phyloP scores from a whole-genome alignment of 495 filamentous ascomycete species.

The Penicillium silybi region DNA sequence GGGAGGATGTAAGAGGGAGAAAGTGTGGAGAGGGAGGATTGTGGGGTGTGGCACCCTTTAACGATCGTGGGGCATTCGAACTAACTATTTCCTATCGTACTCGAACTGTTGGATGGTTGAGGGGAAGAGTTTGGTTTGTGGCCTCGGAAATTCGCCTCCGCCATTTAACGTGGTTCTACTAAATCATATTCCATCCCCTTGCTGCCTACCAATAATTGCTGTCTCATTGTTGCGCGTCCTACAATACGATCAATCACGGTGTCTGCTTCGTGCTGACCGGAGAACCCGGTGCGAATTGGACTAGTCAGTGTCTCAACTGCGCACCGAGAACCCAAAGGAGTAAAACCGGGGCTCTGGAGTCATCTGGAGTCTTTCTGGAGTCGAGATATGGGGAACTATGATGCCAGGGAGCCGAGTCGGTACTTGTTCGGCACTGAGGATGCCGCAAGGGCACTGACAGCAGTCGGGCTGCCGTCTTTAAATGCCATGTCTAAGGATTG shows the following conservation, averaged over 20 bases:
- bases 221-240: too few species aligned
- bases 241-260: too few species aligned
- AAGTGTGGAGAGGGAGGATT: slow-evolving; percentile 17
- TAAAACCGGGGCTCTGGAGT: neutral
- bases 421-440: slow-evolving; percentile 11
- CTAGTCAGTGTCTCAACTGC: neutral
- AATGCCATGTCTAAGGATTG: slow-evolving; percentile 13
- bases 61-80: neutral
- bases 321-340: neutral
- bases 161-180: too few species aligned
- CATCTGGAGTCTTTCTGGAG: neutral
- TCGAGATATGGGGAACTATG: neutral
- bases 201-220: too few species aligned
- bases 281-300: neutral
- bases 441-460: slow-evolving; percentile 1
- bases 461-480: slow-evolving; percentile 22
- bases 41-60: slow-evolving; percentile 17
- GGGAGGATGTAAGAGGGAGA: neutral
- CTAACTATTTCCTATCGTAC: too few species aligned
- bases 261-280: too few species aligned
- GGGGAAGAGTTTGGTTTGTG: slow-evolving; percentile 1
- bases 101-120: neutral
- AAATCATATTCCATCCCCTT: too few species aligned
- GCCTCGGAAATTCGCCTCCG: neutral
- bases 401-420: slow-evolving; percentile 1